Evolutionary conservation across 352 stramenopile species (phyloP).

Genomic region (Globisporangium splendens): DNA sequence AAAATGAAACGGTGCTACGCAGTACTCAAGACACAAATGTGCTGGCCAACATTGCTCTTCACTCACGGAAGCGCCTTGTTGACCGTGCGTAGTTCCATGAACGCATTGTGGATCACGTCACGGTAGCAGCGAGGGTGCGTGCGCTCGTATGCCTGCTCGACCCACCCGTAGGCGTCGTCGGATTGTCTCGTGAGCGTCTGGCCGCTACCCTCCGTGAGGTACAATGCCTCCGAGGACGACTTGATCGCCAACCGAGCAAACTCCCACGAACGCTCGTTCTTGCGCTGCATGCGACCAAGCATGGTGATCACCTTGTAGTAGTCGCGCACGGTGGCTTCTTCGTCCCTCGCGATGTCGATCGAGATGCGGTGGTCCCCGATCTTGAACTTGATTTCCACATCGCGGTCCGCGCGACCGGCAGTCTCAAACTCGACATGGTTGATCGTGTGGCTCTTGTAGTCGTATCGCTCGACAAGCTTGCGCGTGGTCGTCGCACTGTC

Average conservation of each 20-base stretch:
- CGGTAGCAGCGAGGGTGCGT: constrained; percentile 39
- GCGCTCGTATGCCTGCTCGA: constrained; percentile 25
- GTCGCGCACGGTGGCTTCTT: constrained; percentile 22
- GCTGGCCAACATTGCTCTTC: too few species aligned
- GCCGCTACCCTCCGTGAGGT: constrained; percentile 26
- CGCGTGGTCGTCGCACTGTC: constrained; percentile 42
- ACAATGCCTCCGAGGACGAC: constrained; percentile 26
- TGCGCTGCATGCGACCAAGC: constrained; percentile 28
- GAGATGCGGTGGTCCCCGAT: constrained; percentile 24
- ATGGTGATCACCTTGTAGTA: constrained; percentile 44
- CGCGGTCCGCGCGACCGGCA: constrained; percentile 37
- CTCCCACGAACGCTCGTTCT: constrained; percentile 35
- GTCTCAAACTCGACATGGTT: constrained; percentile 36
- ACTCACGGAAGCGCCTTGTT: constrained; percentile 5
- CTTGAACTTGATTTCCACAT: constrained; percentile 41
- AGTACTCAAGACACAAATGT: too few species aligned
- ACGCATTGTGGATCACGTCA: constrained; percentile 23
- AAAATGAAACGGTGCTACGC: too few species aligned
- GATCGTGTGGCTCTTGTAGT: constrained; percentile 27
- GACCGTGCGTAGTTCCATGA: constrained; percentile 15
- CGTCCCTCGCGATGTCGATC: constrained; percentile 26
- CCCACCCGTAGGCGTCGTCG: constrained; percentile 32
- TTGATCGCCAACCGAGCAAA: constrained; percentile 22
- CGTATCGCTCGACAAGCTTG: constrained; percentile 31
- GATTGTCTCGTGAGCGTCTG: constrained; percentile 34